Base-by-base conservation (phyloP, 495 filamentous ascomycete species). In the Arthonia radiata region DNA sequence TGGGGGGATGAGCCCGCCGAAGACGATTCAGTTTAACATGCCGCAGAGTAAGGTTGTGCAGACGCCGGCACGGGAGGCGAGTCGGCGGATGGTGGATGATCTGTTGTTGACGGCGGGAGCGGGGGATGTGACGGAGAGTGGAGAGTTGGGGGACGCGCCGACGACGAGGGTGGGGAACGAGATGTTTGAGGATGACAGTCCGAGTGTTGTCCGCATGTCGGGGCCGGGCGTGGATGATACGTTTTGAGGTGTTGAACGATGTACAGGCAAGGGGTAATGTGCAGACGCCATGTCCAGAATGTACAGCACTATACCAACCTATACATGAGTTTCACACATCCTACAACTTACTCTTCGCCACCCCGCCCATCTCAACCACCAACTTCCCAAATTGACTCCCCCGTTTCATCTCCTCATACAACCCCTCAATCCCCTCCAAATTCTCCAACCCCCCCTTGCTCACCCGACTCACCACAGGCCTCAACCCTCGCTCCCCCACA, bases 21-120 rank as follows among this genome's bases (percentile, higher is more conserved):
- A 92, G 51, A 99, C 86, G 15, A 91, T 99, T 46, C 81, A 92
- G 41, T 99, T 99, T 42, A 73, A 79, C 38, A 56, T 99, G 31
- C 82, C 82, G 30, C 74, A 79, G 40, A 74, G 69, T 26, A 67
- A 75, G 34, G 47, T 99, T 17, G 48, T 99, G 52, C 80, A 86
- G 38, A 99, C 86, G 14, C 86, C 86, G 31, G 81, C 82, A 13
- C 67, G 71, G 24, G 83, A 94, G 56, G 86, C 89, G 1, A 86
- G 77, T 28, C 79, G 67, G 44, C 63, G 73, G 5, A 94, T 99
- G 27, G 86, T 99, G 1, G 72, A 82, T 21, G 78, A 94, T 46
- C 57, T 99, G 15, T 52, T 94, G 8, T 53, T 74, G 22, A 90
- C 80, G 3, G 89, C 89, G 9, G 79, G 79, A 2, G n/a, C n/a